Percentiles rank a stretch among this genome's conserved stretches.
phyloP scores from a whole-genome alignment of 1,139 yeast species.

The Suhomyces ambrosiae region DNA sequence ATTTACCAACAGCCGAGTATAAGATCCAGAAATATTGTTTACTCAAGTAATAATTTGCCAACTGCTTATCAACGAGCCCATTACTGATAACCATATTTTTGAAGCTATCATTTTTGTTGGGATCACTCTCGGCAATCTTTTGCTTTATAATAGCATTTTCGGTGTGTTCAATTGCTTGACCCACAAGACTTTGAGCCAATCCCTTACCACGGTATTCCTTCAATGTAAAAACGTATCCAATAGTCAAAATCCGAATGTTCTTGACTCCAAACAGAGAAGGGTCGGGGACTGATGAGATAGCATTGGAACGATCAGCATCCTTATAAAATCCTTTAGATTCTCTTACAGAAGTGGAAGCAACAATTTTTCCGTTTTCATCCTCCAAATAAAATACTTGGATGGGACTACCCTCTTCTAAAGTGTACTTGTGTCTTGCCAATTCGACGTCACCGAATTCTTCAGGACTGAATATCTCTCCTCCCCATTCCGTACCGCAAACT shows the following conservation, averaged over 20 bases:
- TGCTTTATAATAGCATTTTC: constrained; percentile 34
- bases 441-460: constrained; percentile 30
- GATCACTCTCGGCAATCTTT: constrained; percentile 26
- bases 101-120: constrained; percentile 30
- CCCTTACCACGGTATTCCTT: constrained; percentile 33
- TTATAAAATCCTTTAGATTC: constrained; percentile 34
- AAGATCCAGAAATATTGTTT: constrained; percentile 40
- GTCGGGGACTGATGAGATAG: constrained; percentile 36
- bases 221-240: constrained; percentile 35
- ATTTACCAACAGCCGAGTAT: constrained; percentile 39
- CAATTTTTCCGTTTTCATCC: constrained; percentile 29
- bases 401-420: constrained; percentile 17
- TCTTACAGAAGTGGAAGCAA: constrained; percentile 31
- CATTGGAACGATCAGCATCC: constrained; percentile 32
- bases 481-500: constrained; percentile 35
- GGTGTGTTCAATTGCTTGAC: constrained; percentile 32
- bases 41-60: constrained; percentile 40
- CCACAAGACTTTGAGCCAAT: constrained; percentile 31
- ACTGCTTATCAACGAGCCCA: constrained; percentile 32
- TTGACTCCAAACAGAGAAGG: constrained; percentile 38
- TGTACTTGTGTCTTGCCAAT: constrained; percentile 19
- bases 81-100: constrained; percentile 32
- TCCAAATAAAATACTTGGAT: constrained; percentile 32
- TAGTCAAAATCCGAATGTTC: constrained; percentile 28
- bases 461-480: constrained; percentile 24